These are phyloP conservation scores for Morella rubra DNA, from an alignment of 306 rosid species.

Conservation along the genomic window DNA sequence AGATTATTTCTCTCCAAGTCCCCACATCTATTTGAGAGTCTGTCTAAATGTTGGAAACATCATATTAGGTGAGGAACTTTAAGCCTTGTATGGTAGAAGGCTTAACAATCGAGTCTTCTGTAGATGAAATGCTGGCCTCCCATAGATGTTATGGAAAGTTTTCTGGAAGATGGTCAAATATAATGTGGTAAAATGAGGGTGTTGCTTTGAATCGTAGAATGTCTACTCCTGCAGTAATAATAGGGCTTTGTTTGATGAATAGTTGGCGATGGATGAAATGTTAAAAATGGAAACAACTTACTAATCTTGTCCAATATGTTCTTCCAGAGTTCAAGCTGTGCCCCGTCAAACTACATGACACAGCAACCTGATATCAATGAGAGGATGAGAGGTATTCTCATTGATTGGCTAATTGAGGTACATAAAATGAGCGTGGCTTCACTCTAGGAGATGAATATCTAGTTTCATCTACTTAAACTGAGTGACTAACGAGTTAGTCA, in stretches of 20 bases:
- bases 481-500: not conserved
- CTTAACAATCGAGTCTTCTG: not conserved
- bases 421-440: not conserved
- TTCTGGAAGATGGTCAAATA: slow-evolving; percentile 1
- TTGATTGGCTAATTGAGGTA: slow-evolving; percentile 70
- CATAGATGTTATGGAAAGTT: not conserved
- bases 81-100: not conserved
- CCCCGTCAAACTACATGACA: slow-evolving; percentile 41
- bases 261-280: not conserved
- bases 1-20: not conserved
- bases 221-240: not conserved
- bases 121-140: not conserved
- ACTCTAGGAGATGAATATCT: not conserved
- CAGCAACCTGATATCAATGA: slow-evolving; percentile 56
- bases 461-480: not conserved
- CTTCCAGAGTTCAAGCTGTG: slow-evolving; percentile 42
- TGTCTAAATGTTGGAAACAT: not conserved
- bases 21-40: not conserved
- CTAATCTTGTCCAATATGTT: slow-evolving; percentile 1
- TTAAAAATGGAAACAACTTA: not conserved
- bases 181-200: not conserved
- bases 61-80: not conserved
- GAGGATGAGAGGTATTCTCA: slow-evolving; percentile 60
- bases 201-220: not conserved
- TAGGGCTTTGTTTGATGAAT: not conserved